Base-by-base conservation (phyloP, 306 rosid species). In the Pachyrhizus erosus region DNA sequence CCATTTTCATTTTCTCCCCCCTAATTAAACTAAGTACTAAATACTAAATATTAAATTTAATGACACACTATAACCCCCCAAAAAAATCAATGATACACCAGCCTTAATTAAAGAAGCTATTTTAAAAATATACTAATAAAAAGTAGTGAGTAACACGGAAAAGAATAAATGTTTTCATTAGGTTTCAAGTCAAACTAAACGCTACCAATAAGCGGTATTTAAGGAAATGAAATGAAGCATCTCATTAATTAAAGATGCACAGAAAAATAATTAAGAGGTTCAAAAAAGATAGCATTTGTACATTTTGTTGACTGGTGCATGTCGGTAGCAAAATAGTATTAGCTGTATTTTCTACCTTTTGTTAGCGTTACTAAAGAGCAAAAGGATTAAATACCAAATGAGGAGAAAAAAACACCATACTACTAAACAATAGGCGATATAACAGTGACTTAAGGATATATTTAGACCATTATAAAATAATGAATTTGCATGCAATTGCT, bases 321-420 rank as follows among this genome's bases (percentile, higher is more conserved):
- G 86, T 87, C 86, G 84, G 88, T 76, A 78, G 80, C 73, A 70
- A 75, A 75, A 42, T 49, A 17, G 80, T 45, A 64, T 8, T 60
- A n/a, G 1, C 40, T n/a, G 9, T 73, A 31, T 14, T 52, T 55
- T 21, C 8, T 15, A 42, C 18, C 20, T 7, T 43, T 31, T n/a
- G 33, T 69, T 76, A 49, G 79, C 21, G 0, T 33, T 70, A 55
- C 77, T 15, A 61, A 61, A 79, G 2, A 67, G 3, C 2, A 15
- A 1, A 64, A 21, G 23, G 37, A 5, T 42, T 45, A 43, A 69
- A 24, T 4, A 18, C 83, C 55, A 76, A 37, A 84, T 17, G 62
- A 33, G 74, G 75, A 72, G 75, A 55, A 74, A 51, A 9, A 52
- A 55, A 20, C 5, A 60, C 27, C 33, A 75, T 23, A 9, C 2